Percentiles rank a stretch among this genome's conserved stretches.
phyloP scores from a whole-genome alignment of 73 alveolate species.

The Durusdinium trenchii region DNA sequence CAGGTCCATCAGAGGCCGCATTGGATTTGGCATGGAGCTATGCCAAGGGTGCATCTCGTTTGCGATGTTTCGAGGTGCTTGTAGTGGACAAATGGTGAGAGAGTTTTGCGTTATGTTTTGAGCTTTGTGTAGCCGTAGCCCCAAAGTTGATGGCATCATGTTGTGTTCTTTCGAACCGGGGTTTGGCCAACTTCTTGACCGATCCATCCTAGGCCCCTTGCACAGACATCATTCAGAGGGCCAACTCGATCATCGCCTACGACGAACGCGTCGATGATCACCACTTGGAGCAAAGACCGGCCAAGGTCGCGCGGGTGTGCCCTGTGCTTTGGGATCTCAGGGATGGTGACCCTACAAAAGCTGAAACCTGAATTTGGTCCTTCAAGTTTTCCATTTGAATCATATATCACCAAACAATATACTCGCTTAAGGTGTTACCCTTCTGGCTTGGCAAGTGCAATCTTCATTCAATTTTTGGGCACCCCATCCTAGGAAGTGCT shows the following conservation, averaged over 20 bases:
- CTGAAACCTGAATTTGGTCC: too few relatives aligned
- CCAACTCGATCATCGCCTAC: not conserved
- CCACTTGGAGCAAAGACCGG: not conserved
- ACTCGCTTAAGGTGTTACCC: not conserved
- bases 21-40: not conserved
- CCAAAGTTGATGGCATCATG: too few relatives aligned
- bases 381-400: not conserved
- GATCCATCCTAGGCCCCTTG: not conserved
- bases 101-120: not conserved
- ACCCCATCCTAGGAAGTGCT: not conserved
- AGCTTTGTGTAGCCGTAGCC: too few relatives aligned
- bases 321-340: too few relatives aligned
- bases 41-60: not conserved
- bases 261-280: not conserved
- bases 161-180: too few relatives aligned
- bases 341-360: too few relatives aligned
- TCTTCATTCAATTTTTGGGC: too few relatives aligned
- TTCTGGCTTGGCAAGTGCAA: too few relatives aligned
- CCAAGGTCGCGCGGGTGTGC: not conserved
- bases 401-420: not conserved
- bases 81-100: not conserved
- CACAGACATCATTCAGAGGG: not conserved
- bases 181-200: not conserved
- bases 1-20: not conserved
- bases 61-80: not conserved